Percentiles rank a stretch among this genome's conserved stretches.
These are phyloP conservation scores for Pichia phayaonensis DNA, from an alignment of 805 yeast species.

Conservation along the genomic window DNA sequence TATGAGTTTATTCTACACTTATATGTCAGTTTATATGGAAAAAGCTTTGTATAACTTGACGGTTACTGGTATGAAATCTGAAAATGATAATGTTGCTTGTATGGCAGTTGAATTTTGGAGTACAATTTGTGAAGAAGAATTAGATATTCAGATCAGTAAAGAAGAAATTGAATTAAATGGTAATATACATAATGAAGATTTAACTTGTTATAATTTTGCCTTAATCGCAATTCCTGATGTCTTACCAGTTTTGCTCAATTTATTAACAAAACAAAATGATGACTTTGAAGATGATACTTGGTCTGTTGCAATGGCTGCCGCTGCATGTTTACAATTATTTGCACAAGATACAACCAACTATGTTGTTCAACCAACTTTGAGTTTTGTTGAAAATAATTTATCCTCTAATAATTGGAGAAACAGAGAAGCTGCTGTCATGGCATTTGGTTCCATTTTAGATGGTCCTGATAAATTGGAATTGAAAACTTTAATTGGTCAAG, in stretches of 20 bases:
- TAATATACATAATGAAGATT: constrained; percentile 31
- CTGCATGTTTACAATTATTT: constrained; percentile 89
- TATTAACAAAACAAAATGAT: constrained; percentile 83
- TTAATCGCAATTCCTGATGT: constrained; percentile 76
- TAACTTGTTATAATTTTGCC: constrained; percentile 71
- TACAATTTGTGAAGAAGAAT: constrained; percentile 97
- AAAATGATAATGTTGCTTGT: constrained; percentile 80
- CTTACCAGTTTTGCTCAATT: constrained; percentile 72
- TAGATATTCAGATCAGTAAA: constrained; percentile 64
- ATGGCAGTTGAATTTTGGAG: constrained; percentile 99
- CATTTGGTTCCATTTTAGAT: constrained; percentile 92
- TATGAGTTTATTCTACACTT: constrained; percentile 80
- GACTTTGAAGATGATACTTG: constrained; percentile 94
- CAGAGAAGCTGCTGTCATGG: constrained; percentile 98
- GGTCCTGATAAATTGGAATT: constrained; percentile 80
- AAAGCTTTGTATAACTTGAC: constrained; percentile 89
- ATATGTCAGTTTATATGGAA: constrained; percentile 95
- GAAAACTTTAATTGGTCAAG: constrained; percentile 65
- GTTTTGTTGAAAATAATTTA: constrained; percentile 74
- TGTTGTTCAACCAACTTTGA: constrained; percentile 77
- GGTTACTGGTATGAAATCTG: constrained; percentile 82
- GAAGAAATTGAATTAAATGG: constrained; percentile 34
- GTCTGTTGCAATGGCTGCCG: constrained; percentile 98
- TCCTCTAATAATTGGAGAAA: constrained; percentile 62
- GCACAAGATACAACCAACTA: constrained; percentile 85